Evolutionary conservation across 2,329 filamentous ascomycete species (phyloP).

Genomic region (Penicillium crustosum): DNA sequence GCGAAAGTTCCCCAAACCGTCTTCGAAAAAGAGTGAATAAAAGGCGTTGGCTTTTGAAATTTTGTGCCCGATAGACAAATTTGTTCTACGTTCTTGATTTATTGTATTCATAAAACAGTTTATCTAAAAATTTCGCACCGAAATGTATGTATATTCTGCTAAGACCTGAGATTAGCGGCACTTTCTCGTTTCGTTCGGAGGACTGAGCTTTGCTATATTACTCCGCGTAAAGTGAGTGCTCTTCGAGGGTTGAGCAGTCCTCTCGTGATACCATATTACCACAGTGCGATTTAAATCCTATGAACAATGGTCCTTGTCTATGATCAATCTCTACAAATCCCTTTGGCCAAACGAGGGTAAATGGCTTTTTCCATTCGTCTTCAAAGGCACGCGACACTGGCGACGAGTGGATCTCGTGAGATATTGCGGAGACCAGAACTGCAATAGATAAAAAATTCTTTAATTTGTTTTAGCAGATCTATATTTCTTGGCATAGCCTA

Average conservation of each 20-base stretch:
- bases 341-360: background rate
- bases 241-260: background rate
- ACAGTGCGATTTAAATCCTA: background rate
- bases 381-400: too few species aligned
- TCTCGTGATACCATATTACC: background rate
- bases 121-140: background rate
- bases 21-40: constrained; percentile 47
- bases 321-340: background rate
- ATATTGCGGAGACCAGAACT: background rate
- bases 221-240: too few species aligned
- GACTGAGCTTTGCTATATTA: background rate
- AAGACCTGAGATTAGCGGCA: background rate
- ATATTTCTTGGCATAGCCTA: too few species aligned
- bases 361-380: background rate
- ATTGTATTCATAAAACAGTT: background rate
- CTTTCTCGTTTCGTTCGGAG: background rate
- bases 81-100: background rate
- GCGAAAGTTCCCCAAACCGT: constrained; percentile 53
- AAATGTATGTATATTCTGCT: background rate
- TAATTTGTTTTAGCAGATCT: background rate
- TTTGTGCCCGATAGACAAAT: background rate
- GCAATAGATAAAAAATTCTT: background rate
- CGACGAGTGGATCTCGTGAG: background rate
- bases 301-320: background rate
- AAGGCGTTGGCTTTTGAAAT: constrained; percentile 43